Evolutionary conservation across 768 basidiomycete species (phyloP).

Genomic region (Amanita rubescens): DNA sequence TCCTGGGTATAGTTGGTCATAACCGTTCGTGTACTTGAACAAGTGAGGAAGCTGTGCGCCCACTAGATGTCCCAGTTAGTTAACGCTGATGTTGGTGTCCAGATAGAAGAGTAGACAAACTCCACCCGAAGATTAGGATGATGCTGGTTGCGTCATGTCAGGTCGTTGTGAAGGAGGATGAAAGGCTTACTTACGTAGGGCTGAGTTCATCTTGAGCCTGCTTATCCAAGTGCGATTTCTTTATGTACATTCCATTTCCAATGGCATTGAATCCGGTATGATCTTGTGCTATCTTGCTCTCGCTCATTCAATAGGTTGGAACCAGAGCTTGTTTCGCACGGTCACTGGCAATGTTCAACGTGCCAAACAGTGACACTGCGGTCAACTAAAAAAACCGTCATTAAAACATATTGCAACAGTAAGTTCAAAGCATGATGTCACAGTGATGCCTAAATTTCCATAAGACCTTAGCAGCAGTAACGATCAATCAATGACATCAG

Average conservation of each 20-base stretch:
- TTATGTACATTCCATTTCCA: conserved; percentile 19
- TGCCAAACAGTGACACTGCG: too few relatives aligned
- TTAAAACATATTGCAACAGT: too few relatives aligned
- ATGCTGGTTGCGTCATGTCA: too few relatives aligned
- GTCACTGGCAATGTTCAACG: too few relatives aligned
- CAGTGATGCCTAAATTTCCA: too few relatives aligned
- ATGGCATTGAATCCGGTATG: conserved; percentile 10
- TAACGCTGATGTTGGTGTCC: not conserved
- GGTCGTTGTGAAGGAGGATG: too few relatives aligned
- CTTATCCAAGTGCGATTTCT: conserved; percentile 3
- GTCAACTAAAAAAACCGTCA: too few relatives aligned
- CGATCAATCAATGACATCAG: too few relatives aligned
- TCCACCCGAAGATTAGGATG: conserved; percentile 40
- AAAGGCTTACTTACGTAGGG: conserved; percentile 19
- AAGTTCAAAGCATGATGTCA: too few relatives aligned
- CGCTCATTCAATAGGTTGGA: too few relatives aligned
- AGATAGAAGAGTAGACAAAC: conserved; percentile 22
- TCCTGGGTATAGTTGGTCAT: conserved; percentile 34
- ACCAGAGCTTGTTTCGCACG: too few relatives aligned
- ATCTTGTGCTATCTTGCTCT: not conserved
- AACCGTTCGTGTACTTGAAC: conserved; percentile 35
- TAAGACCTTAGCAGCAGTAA: too few relatives aligned
- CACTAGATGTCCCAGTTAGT: conserved; percentile 20
- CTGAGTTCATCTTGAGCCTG: not conserved
- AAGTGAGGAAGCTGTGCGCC: conserved; percentile 39